Conservation (phyloP, 306 rosid genomes). For the Chamaecrista fasciculata region DNA sequence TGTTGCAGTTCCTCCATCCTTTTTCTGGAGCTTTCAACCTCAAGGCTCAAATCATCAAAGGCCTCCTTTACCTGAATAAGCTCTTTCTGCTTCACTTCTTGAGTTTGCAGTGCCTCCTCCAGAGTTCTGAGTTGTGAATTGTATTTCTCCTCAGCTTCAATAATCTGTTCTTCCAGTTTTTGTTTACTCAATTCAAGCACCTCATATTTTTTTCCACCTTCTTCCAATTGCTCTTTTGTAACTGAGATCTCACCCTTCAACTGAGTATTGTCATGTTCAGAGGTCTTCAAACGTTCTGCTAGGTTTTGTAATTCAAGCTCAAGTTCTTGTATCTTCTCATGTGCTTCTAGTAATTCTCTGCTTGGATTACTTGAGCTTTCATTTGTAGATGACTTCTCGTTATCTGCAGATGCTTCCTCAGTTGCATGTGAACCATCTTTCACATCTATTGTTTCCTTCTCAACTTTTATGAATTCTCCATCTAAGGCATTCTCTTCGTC, state of each 20-base stretch:
- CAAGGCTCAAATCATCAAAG: slow-evolving; percentile 52
- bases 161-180: slow-evolving; percentile 61
- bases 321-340: slow-evolving; percentile 79
- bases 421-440: slow-evolving; percentile 38
- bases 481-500: slow-evolving; percentile 82
- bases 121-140: slow-evolving; percentile 52
- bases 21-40: slow-evolving; percentile 70
- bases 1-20: slow-evolving; percentile 61
- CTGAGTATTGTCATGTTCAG: slow-evolving; percentile 70
- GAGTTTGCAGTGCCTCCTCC: slow-evolving; percentile 68
- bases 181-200: slow-evolving; percentile 60
- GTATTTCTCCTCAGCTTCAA: slow-evolving; percentile 65
- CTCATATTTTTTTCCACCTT: slow-evolving; percentile 55
- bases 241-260: slow-evolving; percentile 64
- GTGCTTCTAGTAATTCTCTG: slow-evolving; percentile 80
- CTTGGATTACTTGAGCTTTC: slow-evolving; percentile 56
- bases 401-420: slow-evolving; percentile 28
- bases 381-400: slow-evolving; percentile 36
- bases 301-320: slow-evolving; percentile 62
- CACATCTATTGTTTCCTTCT: slow-evolving; percentile 64
- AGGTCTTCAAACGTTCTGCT: slow-evolving; percentile 59
- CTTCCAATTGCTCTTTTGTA: slow-evolving; percentile 64
- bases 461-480: slow-evolving; percentile 94
- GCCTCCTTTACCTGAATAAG: slow-evolving; percentile 68
- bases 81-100: slow-evolving; percentile 69